Evolutionary conservation across 2,329 filamentous ascomycete genomes (phyloP), one percentile per base, ranked within the genome.

Genomic region (Penicillium sumatraense): DNA sequence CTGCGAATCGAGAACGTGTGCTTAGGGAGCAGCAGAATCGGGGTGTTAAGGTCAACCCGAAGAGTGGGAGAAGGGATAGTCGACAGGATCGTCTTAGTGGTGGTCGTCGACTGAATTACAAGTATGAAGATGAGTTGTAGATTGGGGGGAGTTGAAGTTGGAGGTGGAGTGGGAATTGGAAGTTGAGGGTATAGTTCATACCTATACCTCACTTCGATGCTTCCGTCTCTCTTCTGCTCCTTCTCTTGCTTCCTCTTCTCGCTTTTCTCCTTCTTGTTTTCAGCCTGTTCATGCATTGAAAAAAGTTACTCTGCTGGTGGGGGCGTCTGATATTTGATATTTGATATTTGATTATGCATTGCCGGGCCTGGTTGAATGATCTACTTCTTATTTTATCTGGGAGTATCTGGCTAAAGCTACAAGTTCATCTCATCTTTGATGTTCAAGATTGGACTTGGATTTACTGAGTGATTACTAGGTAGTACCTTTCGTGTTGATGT

Each of bases 21-120:
- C 70, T 90, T 38, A 86, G 84, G 59, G 87, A 89, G 66, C 80
- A 82, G 61, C 90, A 95, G 52, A 82, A 80, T 10, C 78, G 78
- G 4, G 89, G 73, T 31, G 64, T 68, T 42, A 72, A 70, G 48
- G 61, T 67, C 42, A 63, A 31, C 5, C 42, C 26, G 9, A 46
- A 46, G 20, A 46, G 68, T 40, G 64, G 71, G n/a, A 63, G 69
- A 26, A 70, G 71, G n/a, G 70, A 72, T 18, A 68, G 66, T 58
- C 68, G 72, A 40, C 62, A 63, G 54, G 72, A 74, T 46, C 64
- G 69, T 14, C 56, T 60, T 23, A 57, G 68, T 21, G 69, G 67
- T 5, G 71, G 75, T 14, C 72, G 78, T 45, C 70, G 75, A 48
- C 64, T 80, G 53, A 79, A 75, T 54, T 80, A 78, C 65, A 80